Evolutionary conservation across 2,329 filamentous ascomycete species (phyloP).

Genomic region (Dendrostoma leiphaemia): DNA sequence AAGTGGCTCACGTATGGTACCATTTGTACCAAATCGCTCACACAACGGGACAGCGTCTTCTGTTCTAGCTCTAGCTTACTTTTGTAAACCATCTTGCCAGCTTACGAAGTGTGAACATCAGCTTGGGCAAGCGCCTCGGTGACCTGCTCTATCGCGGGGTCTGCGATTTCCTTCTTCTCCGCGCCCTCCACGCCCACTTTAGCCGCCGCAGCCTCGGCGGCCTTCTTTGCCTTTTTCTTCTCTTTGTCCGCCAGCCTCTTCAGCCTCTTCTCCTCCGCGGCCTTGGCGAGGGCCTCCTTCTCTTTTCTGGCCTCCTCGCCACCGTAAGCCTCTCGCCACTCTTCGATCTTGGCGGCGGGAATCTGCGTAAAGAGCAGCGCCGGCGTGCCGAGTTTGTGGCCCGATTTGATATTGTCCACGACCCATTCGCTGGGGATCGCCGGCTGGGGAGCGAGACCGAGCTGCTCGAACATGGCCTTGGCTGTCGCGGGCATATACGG

Average conservation of each 20-base stretch:
- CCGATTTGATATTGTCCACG: constrained; percentile 60
- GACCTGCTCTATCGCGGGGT: constrained; percentile 24
- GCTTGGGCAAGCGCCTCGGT: constrained; percentile 25
- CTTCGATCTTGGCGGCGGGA: constrained; percentile 74
- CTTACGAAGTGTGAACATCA: constrained; percentile 25
- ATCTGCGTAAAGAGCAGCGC: constrained; percentile 81
- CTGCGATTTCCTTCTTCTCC: constrained; percentile 24
- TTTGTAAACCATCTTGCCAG: too few species aligned
- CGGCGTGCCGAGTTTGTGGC: constrained; percentile 79
- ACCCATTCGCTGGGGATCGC: constrained; percentile 67
- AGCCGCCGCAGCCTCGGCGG: constrained; percentile 15
- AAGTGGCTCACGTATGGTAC: too few species aligned
- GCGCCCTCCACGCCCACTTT: constrained; percentile 22
- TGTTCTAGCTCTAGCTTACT: background rate
- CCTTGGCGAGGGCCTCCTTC: constrained; percentile 56
- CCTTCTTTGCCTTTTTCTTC: constrained; percentile 42
- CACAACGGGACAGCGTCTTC: background rate
- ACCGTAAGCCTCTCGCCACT: constrained; percentile 78
- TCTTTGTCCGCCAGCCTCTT: constrained; percentile 50
- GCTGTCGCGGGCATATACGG: constrained; percentile 86
- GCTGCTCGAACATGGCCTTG: constrained; percentile 72
- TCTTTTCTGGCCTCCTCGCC: constrained; percentile 65
- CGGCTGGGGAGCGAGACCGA: constrained; percentile 58
- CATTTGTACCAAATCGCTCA: too few species aligned
- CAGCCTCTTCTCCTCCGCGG: constrained; percentile 50